A percentile compares a stretch with the other conserved stretches of the same genome.
These are phyloP conservation scores for Apiospora phragmitis DNA, from an alignment of 2,329 filamentous ascomycete genomes.

Conservation along the genomic window DNA sequence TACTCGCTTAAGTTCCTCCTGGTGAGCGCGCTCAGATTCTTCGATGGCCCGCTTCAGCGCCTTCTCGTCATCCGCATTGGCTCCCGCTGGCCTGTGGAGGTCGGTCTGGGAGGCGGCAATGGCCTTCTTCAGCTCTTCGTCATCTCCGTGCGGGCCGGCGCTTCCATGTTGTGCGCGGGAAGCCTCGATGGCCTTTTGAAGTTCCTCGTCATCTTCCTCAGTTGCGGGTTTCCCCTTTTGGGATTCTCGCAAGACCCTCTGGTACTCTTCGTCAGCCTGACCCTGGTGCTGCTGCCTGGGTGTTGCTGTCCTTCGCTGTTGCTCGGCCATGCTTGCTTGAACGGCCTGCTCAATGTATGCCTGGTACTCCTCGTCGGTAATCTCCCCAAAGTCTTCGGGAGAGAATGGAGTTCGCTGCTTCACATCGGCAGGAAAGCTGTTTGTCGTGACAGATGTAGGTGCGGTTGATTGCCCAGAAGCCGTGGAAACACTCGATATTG, in stretches of 20 bases:
- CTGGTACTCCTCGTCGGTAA: conserved; percentile 61
- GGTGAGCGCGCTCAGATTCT: conserved; percentile 46
- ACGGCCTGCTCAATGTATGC: conserved; percentile 57
- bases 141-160: conserved; percentile 18
- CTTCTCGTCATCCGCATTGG: conserved; percentile 40
- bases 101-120: conserved; percentile 41
- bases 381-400: conserved; percentile 39
- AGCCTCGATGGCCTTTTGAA: conserved; percentile 41
- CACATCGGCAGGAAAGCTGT: conserved; percentile 24
- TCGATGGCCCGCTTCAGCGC: conserved; percentile 49
- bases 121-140: conserved; percentile 39
- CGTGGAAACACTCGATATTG: not conserved
- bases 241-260: conserved; percentile 23
- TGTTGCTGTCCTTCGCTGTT: conserved; percentile 24
- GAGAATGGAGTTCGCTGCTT: conserved; percentile 22
- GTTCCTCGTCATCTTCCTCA: conserved; percentile 36
- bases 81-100: conserved; percentile 14
- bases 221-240: conserved; percentile 24
- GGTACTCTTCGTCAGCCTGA: conserved; percentile 23
- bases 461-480: not conserved
- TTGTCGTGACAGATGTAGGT: conserved; percentile 9
- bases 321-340: conserved; percentile 46
- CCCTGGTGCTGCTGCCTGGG: conserved; percentile 24
- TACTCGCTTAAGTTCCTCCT: conserved; percentile 42
- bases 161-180: conserved; percentile 32